Percentiles rank a stretch among this genome's conserved stretches.
Evolutionary conservation across 169 alveolate genomes (phyloP).

Genomic region (Plasmodium inui): DNA sequence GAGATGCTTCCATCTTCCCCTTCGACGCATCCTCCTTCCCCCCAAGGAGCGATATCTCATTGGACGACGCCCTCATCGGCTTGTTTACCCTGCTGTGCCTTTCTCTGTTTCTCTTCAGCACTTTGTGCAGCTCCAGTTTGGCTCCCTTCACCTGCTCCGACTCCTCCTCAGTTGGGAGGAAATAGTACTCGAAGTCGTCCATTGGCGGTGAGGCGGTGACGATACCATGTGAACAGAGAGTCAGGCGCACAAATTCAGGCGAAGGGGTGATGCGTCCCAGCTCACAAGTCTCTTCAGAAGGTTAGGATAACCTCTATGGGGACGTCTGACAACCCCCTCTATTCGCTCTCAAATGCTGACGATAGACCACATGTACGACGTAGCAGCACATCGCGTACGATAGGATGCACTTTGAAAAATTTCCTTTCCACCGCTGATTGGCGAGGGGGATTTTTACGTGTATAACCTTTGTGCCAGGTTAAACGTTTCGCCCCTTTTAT

Average conservation of each 20-base stretch:
- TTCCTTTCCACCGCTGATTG: not conserved
- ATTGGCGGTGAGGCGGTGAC: not conserved
- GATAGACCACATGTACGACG: not conserved
- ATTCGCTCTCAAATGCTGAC: not conserved
- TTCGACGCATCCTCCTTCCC: slow-evolving; percentile 7
- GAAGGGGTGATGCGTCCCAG: not conserved
- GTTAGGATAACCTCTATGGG: not conserved
- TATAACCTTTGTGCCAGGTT: not conserved
- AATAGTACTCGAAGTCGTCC: slow-evolving; percentile 54
- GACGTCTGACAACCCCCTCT: not conserved
- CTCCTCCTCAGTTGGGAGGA: slow-evolving; percentile 54
- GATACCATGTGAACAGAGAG: not conserved
- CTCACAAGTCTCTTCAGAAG: not conserved
- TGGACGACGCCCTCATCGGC: slow-evolving; percentile 45
- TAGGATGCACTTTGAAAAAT: not conserved
- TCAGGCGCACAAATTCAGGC: too few species aligned
- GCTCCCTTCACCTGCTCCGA: slow-evolving; percentile 60
- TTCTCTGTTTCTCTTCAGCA: slow-evolving; percentile 44
- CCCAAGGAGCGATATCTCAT: slow-evolving; percentile 8
- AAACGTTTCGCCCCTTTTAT: not conserved
- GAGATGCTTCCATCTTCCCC: not conserved
- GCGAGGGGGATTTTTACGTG: not conserved
- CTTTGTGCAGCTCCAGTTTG: slow-evolving; percentile 62
- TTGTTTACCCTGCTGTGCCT: not conserved
- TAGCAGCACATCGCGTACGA: not conserved